These are phyloP conservation scores for Lactuca saligna DNA, from an alignment of 129 eudicot genomes.

Conservation along the genomic window DNA sequence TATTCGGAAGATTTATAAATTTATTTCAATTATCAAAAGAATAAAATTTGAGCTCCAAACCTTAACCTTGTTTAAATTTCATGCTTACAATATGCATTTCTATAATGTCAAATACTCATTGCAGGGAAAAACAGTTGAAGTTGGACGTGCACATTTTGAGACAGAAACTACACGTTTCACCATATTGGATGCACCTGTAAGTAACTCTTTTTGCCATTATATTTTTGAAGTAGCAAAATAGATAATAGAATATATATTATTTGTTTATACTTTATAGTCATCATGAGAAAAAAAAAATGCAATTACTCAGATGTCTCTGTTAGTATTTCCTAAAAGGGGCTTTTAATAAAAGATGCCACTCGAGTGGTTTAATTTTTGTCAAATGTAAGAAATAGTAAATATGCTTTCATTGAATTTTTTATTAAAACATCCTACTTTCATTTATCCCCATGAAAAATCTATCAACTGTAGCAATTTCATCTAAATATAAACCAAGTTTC, in stretches of 20 bases:
- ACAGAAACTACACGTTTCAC: slow-evolving; percentile 86
- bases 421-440: neutral
- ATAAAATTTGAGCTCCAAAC: neutral
- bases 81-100: slow-evolving; percentile 1
- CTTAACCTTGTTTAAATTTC: slow-evolving; percentile 17
- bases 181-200: slow-evolving; percentile 98
- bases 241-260: neutral
- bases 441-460: neutral
- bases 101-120: slow-evolving; percentile 14
- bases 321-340: neutral
- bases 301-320: neutral
- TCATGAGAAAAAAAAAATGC: no score
- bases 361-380: no score
- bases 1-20: neutral
- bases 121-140: slow-evolving; percentile 95
- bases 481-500: neutral
- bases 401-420: no score
- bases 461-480: neutral
- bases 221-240: neutral
- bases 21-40: neutral
- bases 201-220: slow-evolving; percentile 36
- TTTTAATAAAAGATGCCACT: neutral
- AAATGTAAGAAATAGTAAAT: neutral
- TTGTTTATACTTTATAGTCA: neutral
- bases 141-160: slow-evolving; percentile 94